phyloP scores from a whole-genome alignment of 2,329 filamentous ascomycete species.

The Diaporthe citrichinensis region DNA sequence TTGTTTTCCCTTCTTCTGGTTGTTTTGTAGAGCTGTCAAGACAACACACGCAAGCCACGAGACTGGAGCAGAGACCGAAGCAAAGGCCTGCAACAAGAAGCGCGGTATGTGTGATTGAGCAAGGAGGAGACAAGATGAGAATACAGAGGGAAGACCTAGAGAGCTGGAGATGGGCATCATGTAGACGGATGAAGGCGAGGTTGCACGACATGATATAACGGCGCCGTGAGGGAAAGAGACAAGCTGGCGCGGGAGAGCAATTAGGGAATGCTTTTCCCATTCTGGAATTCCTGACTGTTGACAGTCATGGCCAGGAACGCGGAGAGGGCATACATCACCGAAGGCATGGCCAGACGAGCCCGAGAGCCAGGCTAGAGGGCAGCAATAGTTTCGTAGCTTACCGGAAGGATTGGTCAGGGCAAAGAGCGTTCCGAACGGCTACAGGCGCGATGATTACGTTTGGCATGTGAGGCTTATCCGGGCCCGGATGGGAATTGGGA shows the following conservation, averaged over 20 bases:
- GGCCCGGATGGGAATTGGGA: background rate
- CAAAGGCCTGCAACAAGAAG: constrained; percentile 22
- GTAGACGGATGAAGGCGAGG: background rate
- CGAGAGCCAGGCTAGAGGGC: background rate
- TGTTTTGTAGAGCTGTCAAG: background rate
- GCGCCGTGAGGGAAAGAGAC: background rate
- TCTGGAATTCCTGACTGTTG: constrained; percentile 15
- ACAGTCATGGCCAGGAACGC: constrained; percentile 8
- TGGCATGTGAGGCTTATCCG: background rate
- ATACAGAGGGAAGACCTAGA: background rate
- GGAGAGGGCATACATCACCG: constrained; percentile 1
- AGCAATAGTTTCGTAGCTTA: constrained; percentile 2
- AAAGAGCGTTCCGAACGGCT: background rate
- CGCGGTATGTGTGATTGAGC: background rate
- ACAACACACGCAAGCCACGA: background rate
- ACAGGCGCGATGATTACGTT: background rate
- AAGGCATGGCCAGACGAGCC: background rate
- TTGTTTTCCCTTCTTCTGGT: background rate
- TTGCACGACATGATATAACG: constrained; percentile 17
- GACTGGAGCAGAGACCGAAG: constrained; percentile 30
- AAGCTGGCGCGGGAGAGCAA: background rate
- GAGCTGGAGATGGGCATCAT: constrained; percentile 1
- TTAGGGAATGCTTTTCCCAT: background rate
- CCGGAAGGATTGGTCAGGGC: constrained; percentile 28
- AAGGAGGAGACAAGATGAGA: background rate